Conservation (phyloP, 768 basidiomycete species). For the Crassisporium funariophilum region DNA sequence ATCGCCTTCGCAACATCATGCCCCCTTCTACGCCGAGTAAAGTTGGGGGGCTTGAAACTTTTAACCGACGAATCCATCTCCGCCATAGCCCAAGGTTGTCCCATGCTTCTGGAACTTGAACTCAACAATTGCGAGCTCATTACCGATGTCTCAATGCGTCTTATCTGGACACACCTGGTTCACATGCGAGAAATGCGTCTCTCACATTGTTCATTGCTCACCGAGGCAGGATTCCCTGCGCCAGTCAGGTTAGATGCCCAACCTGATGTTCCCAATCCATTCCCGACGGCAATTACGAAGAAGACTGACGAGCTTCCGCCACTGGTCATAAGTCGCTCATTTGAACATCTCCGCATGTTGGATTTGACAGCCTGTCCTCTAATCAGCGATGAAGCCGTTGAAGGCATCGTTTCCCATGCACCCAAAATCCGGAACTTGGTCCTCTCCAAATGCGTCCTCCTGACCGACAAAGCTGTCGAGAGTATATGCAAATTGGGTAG, state of each 20-base stretch:
- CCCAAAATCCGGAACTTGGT: constrained; percentile 86
- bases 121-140: constrained; percentile 81
- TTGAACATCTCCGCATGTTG: constrained; percentile 90
- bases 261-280: constrained; percentile 42
- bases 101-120: constrained; percentile 91
- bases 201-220: constrained; percentile 75
- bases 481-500: constrained; percentile 88
- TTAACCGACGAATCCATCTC: constrained; percentile 80
- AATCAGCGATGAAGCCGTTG: constrained; percentile 82
- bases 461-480: constrained; percentile 83
- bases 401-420: constrained; percentile 78
- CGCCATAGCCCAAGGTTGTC: constrained; percentile 75
- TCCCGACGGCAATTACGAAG: constrained; percentile 37
- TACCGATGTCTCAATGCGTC: constrained; percentile 76
- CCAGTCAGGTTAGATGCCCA: constrained; percentile 47
- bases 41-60: constrained; percentile 74
- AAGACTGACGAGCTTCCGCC: constrained; percentile 55
- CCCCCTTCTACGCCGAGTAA: constrained; percentile 83
- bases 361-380: constrained; percentile 86
- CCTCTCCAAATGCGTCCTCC: constrained; percentile 76
- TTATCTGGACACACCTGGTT: constrained; percentile 77
- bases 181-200: constrained; percentile 93
- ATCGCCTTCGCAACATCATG: constrained; percentile 75
- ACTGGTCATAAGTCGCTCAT: constrained; percentile 60
- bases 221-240: constrained; percentile 85